A percentile compares a stretch with the other conserved stretches of the same genome.
phyloP scores from a whole-genome alignment of 2,329 filamentous ascomycete species.

The Trichoderma breve region DNA sequence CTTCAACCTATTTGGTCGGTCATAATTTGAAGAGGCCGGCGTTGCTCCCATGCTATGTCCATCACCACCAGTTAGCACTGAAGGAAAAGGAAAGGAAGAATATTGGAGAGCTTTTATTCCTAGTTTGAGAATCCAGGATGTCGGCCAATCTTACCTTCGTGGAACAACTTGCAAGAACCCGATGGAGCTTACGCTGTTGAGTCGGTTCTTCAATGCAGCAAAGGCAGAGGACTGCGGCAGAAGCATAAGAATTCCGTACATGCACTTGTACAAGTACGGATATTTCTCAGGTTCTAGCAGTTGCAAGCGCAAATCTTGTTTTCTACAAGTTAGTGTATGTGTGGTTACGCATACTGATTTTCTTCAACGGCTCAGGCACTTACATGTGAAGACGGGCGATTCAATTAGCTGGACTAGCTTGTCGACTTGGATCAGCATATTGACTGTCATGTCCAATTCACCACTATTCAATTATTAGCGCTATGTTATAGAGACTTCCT shows the following conservation, averaged over 20 bases:
- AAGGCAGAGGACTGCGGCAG: conserved; percentile 98
- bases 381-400: conserved; percentile 96
- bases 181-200: conserved; percentile 96
- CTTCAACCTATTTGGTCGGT: conserved; percentile 75
- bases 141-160: conserved; percentile 63
- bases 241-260: conserved; percentile 96
- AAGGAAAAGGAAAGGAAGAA: not conserved
- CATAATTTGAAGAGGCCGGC: conserved; percentile 57
- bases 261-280: conserved; percentile 93
- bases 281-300: conserved; percentile 93
- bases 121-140: not conserved
- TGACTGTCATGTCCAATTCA: conserved; percentile 97
- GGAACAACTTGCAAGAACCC: conserved; percentile 85
- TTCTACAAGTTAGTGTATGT: not conserved
- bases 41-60: conserved; percentile 44
- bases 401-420: conserved; percentile 96
- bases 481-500: too few species aligned
- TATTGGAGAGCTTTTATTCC: not conserved
- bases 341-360: not conserved
- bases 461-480: conserved; percentile 55
- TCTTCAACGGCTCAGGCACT: conserved; percentile 36
- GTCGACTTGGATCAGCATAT: conserved; percentile 97
- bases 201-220: conserved; percentile 89
- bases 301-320: conserved; percentile 82
- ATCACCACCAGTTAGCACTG: not conserved